Base-by-base conservation (phyloP, 2,329 filamentous ascomycete species). In the Zasmidium citrigriseum region DNA sequence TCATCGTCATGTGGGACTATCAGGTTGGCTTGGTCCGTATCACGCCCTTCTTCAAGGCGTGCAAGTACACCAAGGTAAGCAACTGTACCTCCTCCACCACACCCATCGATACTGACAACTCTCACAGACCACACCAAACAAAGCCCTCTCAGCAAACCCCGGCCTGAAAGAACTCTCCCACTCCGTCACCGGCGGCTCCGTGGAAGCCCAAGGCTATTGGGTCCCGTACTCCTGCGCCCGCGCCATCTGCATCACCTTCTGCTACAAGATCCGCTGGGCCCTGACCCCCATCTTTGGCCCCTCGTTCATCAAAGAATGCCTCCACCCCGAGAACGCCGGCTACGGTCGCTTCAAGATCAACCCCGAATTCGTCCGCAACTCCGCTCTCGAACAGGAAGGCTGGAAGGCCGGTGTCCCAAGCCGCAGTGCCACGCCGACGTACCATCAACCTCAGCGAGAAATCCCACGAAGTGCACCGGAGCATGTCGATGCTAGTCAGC, bases 171-270 rank as follows among this genome's bases (percentile, higher is more conserved):
- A 95, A n/a, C 90, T 98, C 61, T 91, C 89, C 24, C 89, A 96
- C 73, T 96, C 91, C 74, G 96, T 98, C 72, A 99, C 95, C 0
- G 95, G 95, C 23, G 95, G 95, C 5, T 88, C 92, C 25, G 87
- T 98, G 57, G 86, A 86, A 60, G 93, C 93, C 53, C 95, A 99
- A 86, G 93, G 95, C 29, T 99, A 98, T 75, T 99, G 95, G 95
- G 91, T 98, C 84, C 93, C 93, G 1, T 98, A 88, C 68, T 78
- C 85, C 41, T 96, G 92, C 65, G 95, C 95, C 48, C 89, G 85
- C 75, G 92, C 91, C 11, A 80, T 99, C 52, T 96, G 93, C 68
- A 85, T 90, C 3, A 97, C 90, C 0, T 98, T 98, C 73, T 98
- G 93, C 77, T 86, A 88, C 72, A 79, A 84, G 34, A 96, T 99